Conservation (phyloP, 176 grass and related monocot genomes). For the Secale cereale region DNA sequence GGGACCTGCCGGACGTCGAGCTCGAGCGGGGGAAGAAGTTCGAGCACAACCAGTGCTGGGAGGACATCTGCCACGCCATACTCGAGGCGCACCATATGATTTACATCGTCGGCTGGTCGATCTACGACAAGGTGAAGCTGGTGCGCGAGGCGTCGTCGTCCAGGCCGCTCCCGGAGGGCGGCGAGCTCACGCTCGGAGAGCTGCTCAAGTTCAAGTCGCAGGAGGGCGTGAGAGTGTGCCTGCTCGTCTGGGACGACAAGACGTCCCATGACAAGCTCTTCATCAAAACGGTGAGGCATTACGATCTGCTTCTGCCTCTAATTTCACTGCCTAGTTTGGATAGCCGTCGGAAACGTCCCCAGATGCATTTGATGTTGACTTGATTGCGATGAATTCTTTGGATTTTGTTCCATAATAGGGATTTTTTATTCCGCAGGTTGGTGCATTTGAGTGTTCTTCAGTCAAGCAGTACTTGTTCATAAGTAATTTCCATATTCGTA, state of each 20-base stretch:
- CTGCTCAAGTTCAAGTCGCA: slow-evolving; percentile 98
- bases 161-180: slow-evolving; percentile 44
- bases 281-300: slow-evolving; percentile 68
- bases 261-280: slow-evolving; percentile 94
- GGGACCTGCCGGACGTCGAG: slow-evolving; percentile 58
- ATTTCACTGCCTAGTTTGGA: slow-evolving; percentile 6
- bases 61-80: slow-evolving; percentile 97
- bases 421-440: not conserved
- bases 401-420: not conserved
- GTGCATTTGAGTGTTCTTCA: not conserved
- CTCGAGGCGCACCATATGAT: slow-evolving; percentile 95
- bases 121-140: slow-evolving; percentile 89
- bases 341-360: not conserved
- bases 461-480: not conserved
- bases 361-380: slow-evolving; percentile 9
- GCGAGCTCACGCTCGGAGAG: slow-evolving; percentile 64
- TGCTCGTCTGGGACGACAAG: slow-evolving; percentile 99
- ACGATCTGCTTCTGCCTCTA: not conserved
- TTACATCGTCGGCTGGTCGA: slow-evolving; percentile 89
- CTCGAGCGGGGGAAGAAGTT: slow-evolving; percentile 51
- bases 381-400: not conserved
- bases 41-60: slow-evolving; percentile 77
- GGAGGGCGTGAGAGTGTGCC: slow-evolving; percentile 92
- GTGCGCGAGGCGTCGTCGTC: slow-evolving; percentile 57
- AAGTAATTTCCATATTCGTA: not conserved